Conservation (phyloP, 2,329 filamentous ascomycete species). For the Penicillium aurantiogriseum region DNA sequence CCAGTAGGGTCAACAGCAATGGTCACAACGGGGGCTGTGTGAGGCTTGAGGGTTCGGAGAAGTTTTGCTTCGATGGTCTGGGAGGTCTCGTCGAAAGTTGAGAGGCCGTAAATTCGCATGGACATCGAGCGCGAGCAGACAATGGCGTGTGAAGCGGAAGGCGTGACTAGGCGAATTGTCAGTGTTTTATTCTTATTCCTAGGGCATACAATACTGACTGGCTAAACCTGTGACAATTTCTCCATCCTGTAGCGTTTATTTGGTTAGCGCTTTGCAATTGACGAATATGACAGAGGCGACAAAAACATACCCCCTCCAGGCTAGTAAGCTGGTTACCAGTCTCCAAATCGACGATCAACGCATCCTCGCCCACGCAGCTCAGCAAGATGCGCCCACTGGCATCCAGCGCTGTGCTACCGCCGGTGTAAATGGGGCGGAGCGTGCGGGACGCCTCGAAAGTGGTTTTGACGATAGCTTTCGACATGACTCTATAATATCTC, state of each 20-base stretch:
- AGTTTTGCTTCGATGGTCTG: slow-evolving; percentile 64
- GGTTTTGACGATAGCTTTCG: slow-evolving; percentile 66
- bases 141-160: slow-evolving; percentile 81
- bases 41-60: slow-evolving; percentile 80
- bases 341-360: slow-evolving; percentile 77
- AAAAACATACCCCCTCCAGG: slow-evolving; percentile 73
- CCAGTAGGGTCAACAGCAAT: slow-evolving; percentile 81
- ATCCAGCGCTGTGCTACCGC: slow-evolving; percentile 81
- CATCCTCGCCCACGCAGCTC: slow-evolving; percentile 89
- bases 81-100: slow-evolving; percentile 55
- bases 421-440: slow-evolving; percentile 91
- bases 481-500: slow-evolving; percentile 34
- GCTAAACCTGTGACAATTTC: slow-evolving; percentile 48
- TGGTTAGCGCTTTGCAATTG: slow-evolving; percentile 16
- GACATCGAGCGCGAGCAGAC: slow-evolving; percentile 93
- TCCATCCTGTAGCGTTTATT: slow-evolving; percentile 59
- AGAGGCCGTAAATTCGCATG: slow-evolving; percentile 84
- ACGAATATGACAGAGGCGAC: slow-evolving; percentile 18
- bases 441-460: slow-evolving; percentile 83
- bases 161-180: slow-evolving; percentile 63
- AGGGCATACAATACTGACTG: slow-evolving; percentile 31
- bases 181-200: slow-evolving; percentile 2
- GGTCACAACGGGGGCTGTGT: slow-evolving; percentile 84
- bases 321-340: slow-evolving; percentile 79
- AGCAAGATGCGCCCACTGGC: slow-evolving; percentile 78